A percentile compares a stretch with the other conserved stretches of the same genome.
Conservation (phyloP, 352 stramenopile genomes). For the Phytopythium aichiense region DNA sequence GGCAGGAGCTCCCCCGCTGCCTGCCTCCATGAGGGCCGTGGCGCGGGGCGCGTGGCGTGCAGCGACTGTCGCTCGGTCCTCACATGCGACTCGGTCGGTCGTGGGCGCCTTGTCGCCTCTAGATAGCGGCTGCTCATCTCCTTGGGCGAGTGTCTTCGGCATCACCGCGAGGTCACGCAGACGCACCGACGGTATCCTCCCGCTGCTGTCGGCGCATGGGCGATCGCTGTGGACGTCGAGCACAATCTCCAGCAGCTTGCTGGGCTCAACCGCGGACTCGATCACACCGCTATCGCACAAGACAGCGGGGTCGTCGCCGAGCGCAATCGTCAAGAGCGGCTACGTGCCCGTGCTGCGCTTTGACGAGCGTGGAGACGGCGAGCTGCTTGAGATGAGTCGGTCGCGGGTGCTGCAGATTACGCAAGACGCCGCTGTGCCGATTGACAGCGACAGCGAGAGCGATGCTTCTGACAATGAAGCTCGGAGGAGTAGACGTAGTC, state of each 20-base stretch:
- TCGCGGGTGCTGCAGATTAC: slow-evolving; percentile 53
- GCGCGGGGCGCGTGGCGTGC: too few relatives aligned
- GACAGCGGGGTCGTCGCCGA: background rate
- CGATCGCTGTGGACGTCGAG: background rate
- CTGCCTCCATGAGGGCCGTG: background rate
- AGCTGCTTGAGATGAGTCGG: slow-evolving; percentile 46
- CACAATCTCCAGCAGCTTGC: background rate
- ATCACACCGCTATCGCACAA: background rate
- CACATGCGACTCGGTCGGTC: background rate
- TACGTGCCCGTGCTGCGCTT: slow-evolving; percentile 43
- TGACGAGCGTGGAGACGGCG: slow-evolving; percentile 40
- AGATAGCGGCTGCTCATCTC: background rate
- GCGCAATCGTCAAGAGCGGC: slow-evolving; percentile 16
- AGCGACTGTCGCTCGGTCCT: background rate
- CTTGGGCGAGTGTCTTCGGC: background rate
- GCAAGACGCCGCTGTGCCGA: slow-evolving; percentile 34
- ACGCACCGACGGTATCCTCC: background rate
- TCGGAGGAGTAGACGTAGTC: background rate
- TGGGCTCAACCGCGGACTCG: background rate
- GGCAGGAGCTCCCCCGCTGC: too few relatives aligned
- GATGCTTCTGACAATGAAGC: background rate
- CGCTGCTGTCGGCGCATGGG: background rate
- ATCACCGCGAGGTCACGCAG: background rate
- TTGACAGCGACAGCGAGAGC: slow-evolving; percentile 13
- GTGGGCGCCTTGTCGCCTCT: background rate